These are phyloP conservation scores for Aureobasidium sp. DNA, from an alignment of 2,329 filamentous ascomycete species.

Conservation along the genomic window DNA sequence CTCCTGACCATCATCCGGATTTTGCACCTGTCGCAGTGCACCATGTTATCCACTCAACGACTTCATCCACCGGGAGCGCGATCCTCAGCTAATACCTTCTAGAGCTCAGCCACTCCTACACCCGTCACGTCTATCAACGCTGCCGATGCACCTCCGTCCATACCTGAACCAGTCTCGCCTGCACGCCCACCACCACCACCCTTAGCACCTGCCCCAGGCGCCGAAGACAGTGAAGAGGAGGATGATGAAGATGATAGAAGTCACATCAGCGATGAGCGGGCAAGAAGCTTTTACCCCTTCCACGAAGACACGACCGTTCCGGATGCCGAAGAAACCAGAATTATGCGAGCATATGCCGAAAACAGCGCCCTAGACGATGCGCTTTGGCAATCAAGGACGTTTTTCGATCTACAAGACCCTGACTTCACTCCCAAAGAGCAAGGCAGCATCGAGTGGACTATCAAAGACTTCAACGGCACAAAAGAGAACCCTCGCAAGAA, in stretches of 20 bases:
- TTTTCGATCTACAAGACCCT: slow-evolving; percentile 47
- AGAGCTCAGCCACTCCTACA: background rate
- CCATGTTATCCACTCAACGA: too few species aligned
- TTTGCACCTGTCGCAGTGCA: background rate
- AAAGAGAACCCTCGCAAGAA: slow-evolving; percentile 50
- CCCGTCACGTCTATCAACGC: background rate
- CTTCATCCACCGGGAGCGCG: too few species aligned
- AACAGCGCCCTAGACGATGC: slow-evolving; percentile 49
- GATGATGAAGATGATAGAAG: slow-evolving; percentile 22
- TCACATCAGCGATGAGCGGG: slow-evolving; percentile 15
- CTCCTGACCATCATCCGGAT: background rate
- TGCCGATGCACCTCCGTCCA: background rate
- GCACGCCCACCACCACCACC: slow-evolving; percentile 11
- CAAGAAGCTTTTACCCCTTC: slow-evolving; percentile 42
- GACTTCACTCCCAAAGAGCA: slow-evolving; percentile 46
- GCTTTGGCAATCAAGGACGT: slow-evolving; percentile 51
- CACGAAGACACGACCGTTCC: slow-evolving; percentile 48
- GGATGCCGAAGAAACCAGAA: slow-evolving; percentile 49
- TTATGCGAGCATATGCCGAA: slow-evolving; percentile 43
- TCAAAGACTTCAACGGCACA: slow-evolving; percentile 52
- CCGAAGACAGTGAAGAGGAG: slow-evolving; percentile 15
- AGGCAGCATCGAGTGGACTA: slow-evolving; percentile 50
- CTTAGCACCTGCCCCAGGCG: slow-evolving; percentile 13
- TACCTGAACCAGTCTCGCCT: background rate
- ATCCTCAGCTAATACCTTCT: too few species aligned